Base-by-base conservation (phyloP, 1,284 basidiomycete genomes). In the Earliella scabrosa region DNA sequence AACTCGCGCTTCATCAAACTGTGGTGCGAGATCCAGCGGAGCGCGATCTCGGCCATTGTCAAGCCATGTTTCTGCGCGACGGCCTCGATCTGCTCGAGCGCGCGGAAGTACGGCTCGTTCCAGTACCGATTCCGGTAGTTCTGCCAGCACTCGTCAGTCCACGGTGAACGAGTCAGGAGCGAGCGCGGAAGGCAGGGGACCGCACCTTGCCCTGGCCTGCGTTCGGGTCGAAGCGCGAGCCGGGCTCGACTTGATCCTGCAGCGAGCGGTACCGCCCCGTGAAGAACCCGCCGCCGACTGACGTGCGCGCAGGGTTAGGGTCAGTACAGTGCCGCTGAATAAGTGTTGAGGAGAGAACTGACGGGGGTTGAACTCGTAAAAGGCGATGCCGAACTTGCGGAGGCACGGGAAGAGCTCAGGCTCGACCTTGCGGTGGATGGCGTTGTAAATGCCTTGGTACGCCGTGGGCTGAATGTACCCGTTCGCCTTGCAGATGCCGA, bases 371-470 rank as follows among this genome's bases (percentile, higher is more conserved):
- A 77, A 85, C 53, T 79, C 82, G 61, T 82, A 83, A 71, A 87
- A 86, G 41, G 76, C 77, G 60, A 86, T 82, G 4, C 83, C 82
- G 61, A 78, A 85, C 63, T 86, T 83, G 34, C 86, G 75, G 39
- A 88, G 74, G 66, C 83, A 86, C 6, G 83, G 83, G 66, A 87
- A 76, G n/a, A 87, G 74, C 61, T 87, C 85, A 0, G 81, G 77
- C 65, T 87, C 85, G 38, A 82, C 80, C 26, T 68, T 68, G 31
- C 74, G 70, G 60, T 83, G 79, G 21, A 85, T 72, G 2, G 79
- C 80, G 58, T 82, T 85, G 66, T 83, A 85, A 52, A 82, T 75
- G 4, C 86, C 88, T 68, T 92, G 88, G 67, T 91, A 91, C 1
- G 79, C 85, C 0, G 82, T 82, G 1, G 89, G 88, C 67, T 81